Conservation (phyloP, 768 basidiomycete genomes). For the Termitomyces sp. region DNA sequence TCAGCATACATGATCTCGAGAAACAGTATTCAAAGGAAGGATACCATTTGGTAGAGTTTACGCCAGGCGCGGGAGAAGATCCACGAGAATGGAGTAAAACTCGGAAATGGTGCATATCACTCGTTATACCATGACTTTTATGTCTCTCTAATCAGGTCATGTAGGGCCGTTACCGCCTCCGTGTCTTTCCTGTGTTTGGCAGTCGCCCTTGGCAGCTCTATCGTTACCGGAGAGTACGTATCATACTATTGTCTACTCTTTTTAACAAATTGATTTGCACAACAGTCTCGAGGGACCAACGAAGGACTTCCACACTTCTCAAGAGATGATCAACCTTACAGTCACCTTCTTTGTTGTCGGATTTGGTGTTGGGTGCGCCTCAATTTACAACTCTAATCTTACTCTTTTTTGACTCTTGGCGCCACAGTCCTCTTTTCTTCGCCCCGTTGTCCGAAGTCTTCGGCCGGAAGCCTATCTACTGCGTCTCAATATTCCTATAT, state of each 20-base stretch:
- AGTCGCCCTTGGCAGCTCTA: slow-evolving; percentile 33
- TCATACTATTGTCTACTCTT: background rate
- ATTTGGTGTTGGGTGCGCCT: slow-evolving; percentile 32
- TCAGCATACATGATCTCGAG: slow-evolving; percentile 7
- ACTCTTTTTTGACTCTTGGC: slow-evolving; percentile 11
- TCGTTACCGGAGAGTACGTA: slow-evolving; percentile 37
- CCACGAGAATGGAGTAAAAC: slow-evolving; percentile 6
- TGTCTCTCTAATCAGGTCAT: background rate
- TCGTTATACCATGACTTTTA: background rate
- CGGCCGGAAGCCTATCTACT: slow-evolving; percentile 32
- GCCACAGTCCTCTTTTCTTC: slow-evolving; percentile 33
- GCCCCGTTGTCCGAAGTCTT: slow-evolving; percentile 35
- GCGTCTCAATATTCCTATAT: slow-evolving; percentile 32
- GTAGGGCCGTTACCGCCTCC: background rate
- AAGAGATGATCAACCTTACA: slow-evolving; percentile 35
- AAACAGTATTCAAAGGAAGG: slow-evolving; percentile 5
- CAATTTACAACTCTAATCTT: background rate
- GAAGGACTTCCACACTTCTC: slow-evolving; percentile 24
- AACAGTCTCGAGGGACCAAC: slow-evolving; percentile 28
- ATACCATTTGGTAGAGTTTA: slow-evolving; percentile 5
- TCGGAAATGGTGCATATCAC: slow-evolving; percentile 3
- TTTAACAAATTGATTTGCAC: background rate
- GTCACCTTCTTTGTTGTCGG: slow-evolving; percentile 40
- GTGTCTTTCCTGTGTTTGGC: slow-evolving; percentile 29
- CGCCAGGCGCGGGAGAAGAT: slow-evolving; percentile 8